Percentiles rank a stretch among this genome's conserved stretches.
These are phyloP conservation scores for Ustulina deusta DNA, from an alignment of 2,329 filamentous ascomycete genomes.

Conservation along the genomic window DNA sequence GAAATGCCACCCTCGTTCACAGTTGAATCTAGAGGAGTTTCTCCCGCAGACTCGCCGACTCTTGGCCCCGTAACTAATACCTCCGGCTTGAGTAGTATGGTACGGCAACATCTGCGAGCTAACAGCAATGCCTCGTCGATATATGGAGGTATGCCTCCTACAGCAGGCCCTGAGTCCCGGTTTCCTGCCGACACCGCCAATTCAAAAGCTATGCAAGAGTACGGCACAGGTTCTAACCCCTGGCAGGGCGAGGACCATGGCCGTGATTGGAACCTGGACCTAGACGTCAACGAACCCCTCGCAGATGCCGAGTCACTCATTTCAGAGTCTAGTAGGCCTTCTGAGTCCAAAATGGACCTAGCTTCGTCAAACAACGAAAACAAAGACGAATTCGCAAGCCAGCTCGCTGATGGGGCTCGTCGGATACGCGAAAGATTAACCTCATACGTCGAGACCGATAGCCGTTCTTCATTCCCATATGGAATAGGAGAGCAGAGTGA, in stretches of 20 bases:
- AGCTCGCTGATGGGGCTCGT: conserved; percentile 76
- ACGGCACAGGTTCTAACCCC: conserved; percentile 55
- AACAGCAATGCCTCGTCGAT: conserved; percentile 86
- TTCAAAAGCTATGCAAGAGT: conserved; percentile 48
- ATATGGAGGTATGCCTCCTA: conserved; percentile 66
- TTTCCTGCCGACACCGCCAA: conserved; percentile 54
- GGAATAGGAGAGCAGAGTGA: conserved; percentile 49
- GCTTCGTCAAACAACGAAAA: conserved; percentile 26
- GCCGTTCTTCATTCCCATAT: conserved; percentile 60
- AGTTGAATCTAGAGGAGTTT: conserved; percentile 42
- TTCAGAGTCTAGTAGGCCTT: conserved; percentile 1
- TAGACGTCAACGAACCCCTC: conserved; percentile 49
- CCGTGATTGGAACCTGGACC: conserved; percentile 46
- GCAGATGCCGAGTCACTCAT: conserved; percentile 41
- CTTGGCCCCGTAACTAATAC: conserved; percentile 68
- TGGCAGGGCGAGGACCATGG: conserved; percentile 57
- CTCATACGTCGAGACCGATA: conserved; percentile 74
- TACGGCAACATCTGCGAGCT: conserved; percentile 84
- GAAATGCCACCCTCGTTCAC: conserved; percentile 43
- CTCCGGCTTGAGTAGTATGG: conserved; percentile 80
- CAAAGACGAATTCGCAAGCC: conserved; percentile 77
- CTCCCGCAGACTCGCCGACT: conserved; percentile 78
- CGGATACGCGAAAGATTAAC: conserved; percentile 80
- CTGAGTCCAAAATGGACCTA: conserved; percentile 2
- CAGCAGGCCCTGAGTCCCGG: conserved; percentile 54